phyloP scores from a whole-genome alignment of 2,329 filamentous ascomycete species.

The Chalaropsis thielavioides region DNA sequence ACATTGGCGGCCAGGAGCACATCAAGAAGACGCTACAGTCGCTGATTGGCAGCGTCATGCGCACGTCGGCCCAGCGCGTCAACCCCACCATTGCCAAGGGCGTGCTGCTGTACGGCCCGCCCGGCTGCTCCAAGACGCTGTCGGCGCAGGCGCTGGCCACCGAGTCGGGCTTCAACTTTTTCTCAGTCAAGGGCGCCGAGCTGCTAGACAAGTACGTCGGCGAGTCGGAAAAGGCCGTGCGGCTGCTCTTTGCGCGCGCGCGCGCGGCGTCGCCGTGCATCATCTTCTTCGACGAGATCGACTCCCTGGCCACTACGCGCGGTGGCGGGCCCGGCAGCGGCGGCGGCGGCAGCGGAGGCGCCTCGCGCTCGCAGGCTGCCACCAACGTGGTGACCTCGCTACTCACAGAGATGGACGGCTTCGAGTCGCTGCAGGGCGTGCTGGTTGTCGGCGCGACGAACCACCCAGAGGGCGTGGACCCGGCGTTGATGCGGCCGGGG shows the following conservation, averaged over 20 bases:
- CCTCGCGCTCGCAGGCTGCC: slow-evolving; percentile 30
- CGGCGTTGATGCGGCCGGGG: slow-evolving; percentile 71
- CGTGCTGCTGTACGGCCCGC: slow-evolving; percentile 78
- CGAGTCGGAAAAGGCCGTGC: slow-evolving; percentile 74
- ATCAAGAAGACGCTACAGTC: slow-evolving; percentile 50
- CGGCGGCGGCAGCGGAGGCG: slow-evolving; percentile 22
- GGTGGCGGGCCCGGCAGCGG: slow-evolving; percentile 33
- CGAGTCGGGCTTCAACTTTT: slow-evolving; percentile 82
- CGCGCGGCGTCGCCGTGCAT: slow-evolving; percentile 73
- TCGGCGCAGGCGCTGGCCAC: slow-evolving; percentile 83
- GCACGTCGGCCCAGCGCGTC: slow-evolving; percentile 24
- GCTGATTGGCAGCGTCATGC: slow-evolving; percentile 28
- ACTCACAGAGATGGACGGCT: slow-evolving; percentile 91
- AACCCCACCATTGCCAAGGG: slow-evolving; percentile 55
- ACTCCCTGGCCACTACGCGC: slow-evolving; percentile 45
- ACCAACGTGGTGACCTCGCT: slow-evolving; percentile 81
- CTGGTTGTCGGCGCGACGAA: slow-evolving; percentile 86
- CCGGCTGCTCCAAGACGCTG: slow-evolving; percentile 89
- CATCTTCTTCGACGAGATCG: slow-evolving; percentile 61
- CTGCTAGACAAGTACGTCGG: slow-evolving; percentile 95
- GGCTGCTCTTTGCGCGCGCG: slow-evolving; percentile 75
- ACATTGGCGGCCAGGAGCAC: slow-evolving; percentile 71
- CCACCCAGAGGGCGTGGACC: slow-evolving; percentile 70
- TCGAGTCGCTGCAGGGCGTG: slow-evolving; percentile 69
- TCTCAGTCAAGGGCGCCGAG: slow-evolving; percentile 86